phyloP scores from a whole-genome alignment of 371 early-diverging fungal species.

The Batkoa obscura region DNA sequence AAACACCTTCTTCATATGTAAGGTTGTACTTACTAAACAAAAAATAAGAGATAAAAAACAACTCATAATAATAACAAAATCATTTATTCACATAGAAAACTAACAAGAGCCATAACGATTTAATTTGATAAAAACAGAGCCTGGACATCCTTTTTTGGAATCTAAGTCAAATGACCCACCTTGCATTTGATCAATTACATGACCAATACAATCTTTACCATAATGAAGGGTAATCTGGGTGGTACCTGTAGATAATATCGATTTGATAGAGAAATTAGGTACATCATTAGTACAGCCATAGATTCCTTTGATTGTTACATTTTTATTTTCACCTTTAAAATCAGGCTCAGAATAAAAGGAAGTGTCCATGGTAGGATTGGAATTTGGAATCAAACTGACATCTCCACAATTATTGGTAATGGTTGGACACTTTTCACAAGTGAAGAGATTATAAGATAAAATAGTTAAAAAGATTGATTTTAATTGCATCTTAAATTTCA shows the following conservation, averaged over 20 bases:
- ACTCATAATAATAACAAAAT: no score
- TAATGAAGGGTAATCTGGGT: not conserved
- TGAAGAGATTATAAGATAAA: not conserved
- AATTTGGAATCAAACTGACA: not conserved
- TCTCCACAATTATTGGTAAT: not conserved
- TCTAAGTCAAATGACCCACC: not conserved
- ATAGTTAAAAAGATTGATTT: not conserved
- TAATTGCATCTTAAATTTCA: not conserved
- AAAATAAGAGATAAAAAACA: no score
- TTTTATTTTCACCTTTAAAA: not conserved
- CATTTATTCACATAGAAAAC: not conserved
- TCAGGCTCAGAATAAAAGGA: not conserved
- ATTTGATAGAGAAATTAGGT: not conserved
- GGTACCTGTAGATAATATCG: not conserved
- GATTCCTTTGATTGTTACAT: no score
- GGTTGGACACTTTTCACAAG: not conserved
- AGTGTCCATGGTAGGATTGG: not conserved
- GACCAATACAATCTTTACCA: constrained; percentile 2
- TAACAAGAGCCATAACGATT: constrained; percentile 4
- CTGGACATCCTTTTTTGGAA: not conserved
- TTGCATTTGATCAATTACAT: not conserved
- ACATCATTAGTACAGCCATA: not conserved
- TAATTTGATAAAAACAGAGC: not conserved
- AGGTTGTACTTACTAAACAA: no score
- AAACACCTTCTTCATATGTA: no score